Base-by-base conservation (phyloP, 2,329 filamentous ascomycete genomes). In the Colletotrichum coccodes region DNA sequence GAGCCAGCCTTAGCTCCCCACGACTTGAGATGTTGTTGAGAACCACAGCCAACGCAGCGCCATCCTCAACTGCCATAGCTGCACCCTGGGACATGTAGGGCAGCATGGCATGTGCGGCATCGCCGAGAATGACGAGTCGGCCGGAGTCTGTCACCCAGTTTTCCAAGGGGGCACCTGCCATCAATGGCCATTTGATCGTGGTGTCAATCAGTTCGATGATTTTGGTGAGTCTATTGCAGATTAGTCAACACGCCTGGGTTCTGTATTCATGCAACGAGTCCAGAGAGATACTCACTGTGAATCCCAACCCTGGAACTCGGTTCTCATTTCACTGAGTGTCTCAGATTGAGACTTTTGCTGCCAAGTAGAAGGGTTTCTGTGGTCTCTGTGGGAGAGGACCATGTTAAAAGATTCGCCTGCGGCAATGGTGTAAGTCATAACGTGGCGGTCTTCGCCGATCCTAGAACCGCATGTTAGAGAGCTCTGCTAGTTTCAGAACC, bases 21-120 rank as follows among this genome's bases (percentile, higher is more conserved):
- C 69, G 64, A 60, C 79, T 81, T 0, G 79, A 80, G 1, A 88
- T 72, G 4, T 80, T 81, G 0, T 81, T 82, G 1, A 90, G 80
- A 58, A 85, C 88, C 52, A 89, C 79, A 0, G 88, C 87, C 0
- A 90, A 79, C 0, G 89, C 86, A 5, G 86, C 86, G 0, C 82
- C 88, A 59, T 91, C 89, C 75, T 91, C 89, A 0, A 90, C 79
- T 4, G 85, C 84, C 87, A 90, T 90, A 7, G 87, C 87, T 0
- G 87, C 87, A 2, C 87, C 83, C 40, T 69, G 75, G 1, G 87
- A 87, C 0, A 90, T 80, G 74, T 92, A 92, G 0, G 90, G 90
- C 0, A 92, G 79, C 0, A 88, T 91, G 0, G 90, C 89, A 70
- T 92, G 89, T 2, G 89, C 88, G 0, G 89, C 87, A 72, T 92